Conservation (phyloP, 345 rosid species). For the Garcia nutans region DNA sequence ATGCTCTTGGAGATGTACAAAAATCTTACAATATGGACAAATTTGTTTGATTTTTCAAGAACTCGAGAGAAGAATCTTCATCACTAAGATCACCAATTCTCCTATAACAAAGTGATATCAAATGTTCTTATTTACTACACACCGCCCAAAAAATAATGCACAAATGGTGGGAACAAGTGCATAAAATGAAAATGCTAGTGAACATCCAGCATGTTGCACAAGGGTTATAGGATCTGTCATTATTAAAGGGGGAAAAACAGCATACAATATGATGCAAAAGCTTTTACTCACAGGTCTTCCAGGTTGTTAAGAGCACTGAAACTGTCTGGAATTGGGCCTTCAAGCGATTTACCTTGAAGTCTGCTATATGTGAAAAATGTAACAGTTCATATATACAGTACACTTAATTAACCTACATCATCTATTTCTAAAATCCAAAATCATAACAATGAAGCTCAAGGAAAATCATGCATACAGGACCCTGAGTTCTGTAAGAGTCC, state of each 20-base stretch:
- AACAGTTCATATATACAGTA: not conserved
- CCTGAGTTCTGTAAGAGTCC: slow-evolving; percentile 40
- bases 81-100: slow-evolving; percentile 51
- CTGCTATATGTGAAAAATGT: slow-evolving; percentile 30
- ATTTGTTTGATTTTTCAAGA: slow-evolving; percentile 39
- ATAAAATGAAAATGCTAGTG: not conserved
- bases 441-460: not conserved
- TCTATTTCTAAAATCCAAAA: not conserved
- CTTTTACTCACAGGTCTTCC: slow-evolving; percentile 42
- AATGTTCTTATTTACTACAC: not conserved
- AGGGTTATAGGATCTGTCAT: not conserved
- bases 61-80: slow-evolving; percentile 50
- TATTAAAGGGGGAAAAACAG: not conserved
- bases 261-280: not conserved
- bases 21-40: slow-evolving; percentile 47
- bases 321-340: slow-evolving; percentile 59
- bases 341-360: slow-evolving; percentile 48
- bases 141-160: not conserved
- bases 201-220: not conserved
- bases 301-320: slow-evolving; percentile 41
- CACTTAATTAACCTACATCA: not conserved
- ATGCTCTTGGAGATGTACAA: not conserved
- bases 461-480: slow-evolving; percentile 40
- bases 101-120: slow-evolving; percentile 27
- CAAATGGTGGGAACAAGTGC: not conserved